Conservation (phyloP, 495 filamentous ascomycete genomes). For the Penicillium turbatum region DNA sequence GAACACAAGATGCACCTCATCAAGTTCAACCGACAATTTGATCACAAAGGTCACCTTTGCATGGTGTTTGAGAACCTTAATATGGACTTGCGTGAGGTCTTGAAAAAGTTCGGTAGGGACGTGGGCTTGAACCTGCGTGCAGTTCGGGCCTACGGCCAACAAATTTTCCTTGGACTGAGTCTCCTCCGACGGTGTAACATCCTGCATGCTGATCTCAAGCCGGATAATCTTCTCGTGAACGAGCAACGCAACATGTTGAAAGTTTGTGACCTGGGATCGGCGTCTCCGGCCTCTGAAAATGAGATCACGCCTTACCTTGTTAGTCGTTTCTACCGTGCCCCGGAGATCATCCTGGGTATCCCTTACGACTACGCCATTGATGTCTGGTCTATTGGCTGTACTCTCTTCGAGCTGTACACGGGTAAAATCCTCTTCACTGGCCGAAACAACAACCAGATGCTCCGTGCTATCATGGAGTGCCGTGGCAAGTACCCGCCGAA, state of each 20-base stretch:
- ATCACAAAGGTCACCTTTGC: constrained; percentile 92
- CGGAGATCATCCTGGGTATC: constrained; percentile 95
- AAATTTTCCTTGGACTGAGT: constrained; percentile 86
- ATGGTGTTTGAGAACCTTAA: constrained; percentile 94
- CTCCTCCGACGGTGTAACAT: constrained; percentile 88
- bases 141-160: constrained; percentile 82
- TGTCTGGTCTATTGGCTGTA: constrained; percentile 96
- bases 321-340: constrained; percentile 94
- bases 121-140: constrained; percentile 84
- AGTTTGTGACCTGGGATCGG: constrained; percentile 93
- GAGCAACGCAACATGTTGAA: constrained; percentile 82
- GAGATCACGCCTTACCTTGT: constrained; percentile 92
- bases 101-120: constrained; percentile 94
- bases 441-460: constrained; percentile 96
- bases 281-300: constrained; percentile 81
- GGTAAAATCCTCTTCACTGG: constrained; percentile 96
- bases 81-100: constrained; percentile 88
- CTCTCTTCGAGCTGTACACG: constrained; percentile 92
- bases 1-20: constrained; percentile 92
- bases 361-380: constrained; percentile 92
- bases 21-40: constrained; percentile 78
- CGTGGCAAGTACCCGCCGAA: constrained; percentile 88
- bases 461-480: constrained; percentile 91
- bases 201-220: constrained; percentile 92
- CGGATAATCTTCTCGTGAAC: constrained; percentile 92